phyloP scores from a whole-genome alignment of 1,139 yeast species.

The Protomyces inundatus region DNA sequence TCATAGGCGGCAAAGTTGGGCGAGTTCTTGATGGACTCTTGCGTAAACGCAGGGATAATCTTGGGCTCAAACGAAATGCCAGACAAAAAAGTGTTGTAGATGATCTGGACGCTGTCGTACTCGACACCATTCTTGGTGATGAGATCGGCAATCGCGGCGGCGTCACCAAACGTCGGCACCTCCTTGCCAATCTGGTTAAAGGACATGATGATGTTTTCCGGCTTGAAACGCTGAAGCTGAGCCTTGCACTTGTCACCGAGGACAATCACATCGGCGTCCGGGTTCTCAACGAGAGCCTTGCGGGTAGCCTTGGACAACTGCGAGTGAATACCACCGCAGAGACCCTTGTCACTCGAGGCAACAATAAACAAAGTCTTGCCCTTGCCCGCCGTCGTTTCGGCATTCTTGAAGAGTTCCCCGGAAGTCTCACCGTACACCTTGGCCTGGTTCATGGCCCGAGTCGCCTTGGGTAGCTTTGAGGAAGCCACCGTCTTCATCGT shows the following conservation, averaged over 20 bases:
- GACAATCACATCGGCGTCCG: constrained; percentile 74
- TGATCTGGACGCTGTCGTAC: constrained; percentile 73
- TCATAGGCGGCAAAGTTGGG: constrained; percentile 85
- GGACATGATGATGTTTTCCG: constrained; percentile 63
- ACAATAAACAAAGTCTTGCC: constrained; percentile 72
- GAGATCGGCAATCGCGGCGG: constrained; percentile 82
- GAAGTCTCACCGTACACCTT: constrained; percentile 81
- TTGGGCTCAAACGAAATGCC: constrained; percentile 90
- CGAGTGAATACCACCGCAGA: constrained; percentile 97
- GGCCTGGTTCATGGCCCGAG: constrained; percentile 86
- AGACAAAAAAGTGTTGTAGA: constrained; percentile 80
- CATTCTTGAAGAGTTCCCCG: constrained; percentile 67
- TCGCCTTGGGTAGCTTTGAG: constrained; percentile 92
- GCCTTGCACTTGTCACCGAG: constrained; percentile 91
- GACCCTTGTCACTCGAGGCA: constrained; percentile 93
- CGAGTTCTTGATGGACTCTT: constrained; percentile 71
- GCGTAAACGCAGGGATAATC: constrained; percentile 59
- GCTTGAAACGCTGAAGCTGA: constrained; percentile 79
- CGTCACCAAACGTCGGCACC: constrained; percentile 90
- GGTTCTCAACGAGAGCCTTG: constrained; percentile 44
- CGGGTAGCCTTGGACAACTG: constrained; percentile 88
- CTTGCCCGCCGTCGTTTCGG: constrained; percentile 61
- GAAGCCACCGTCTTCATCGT: constrained; percentile 99
- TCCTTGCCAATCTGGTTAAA: constrained; percentile 92
- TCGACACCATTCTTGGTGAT: constrained; percentile 53